Evolutionary conservation across 495 filamentous ascomycete species (phyloP), one percentile per base, ranked within the genome.

Genomic region (Podospora australis): DNA sequence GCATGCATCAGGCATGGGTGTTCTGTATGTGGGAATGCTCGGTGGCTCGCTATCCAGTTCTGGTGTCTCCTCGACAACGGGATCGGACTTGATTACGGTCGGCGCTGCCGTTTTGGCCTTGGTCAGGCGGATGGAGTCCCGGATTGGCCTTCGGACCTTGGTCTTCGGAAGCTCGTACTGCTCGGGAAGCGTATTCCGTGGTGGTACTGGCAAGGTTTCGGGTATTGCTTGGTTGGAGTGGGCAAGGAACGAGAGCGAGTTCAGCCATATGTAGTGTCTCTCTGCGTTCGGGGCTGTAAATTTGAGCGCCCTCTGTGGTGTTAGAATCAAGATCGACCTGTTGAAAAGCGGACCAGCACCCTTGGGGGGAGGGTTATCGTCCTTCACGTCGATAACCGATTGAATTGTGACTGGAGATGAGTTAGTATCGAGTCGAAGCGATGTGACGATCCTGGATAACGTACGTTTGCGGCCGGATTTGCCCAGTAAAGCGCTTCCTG

Each of bases 401-500:
- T 97, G 90, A 55, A 98, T 97, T 14, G 77, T 78, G 59, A 98
- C 91, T 97, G 60, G 42, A 35, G 26, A 53, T 49, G 13, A 42
- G 65, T 71, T 41, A 66, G 54, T 49, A 39, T 2, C 10, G 0
- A 39, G n/a, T 57, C 30, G 26, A 32, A 13, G 25, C 54, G 42
- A 17, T 13, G 24, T 22, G 32, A 16, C 16, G 19, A 38, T 40
- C 11, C 25, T 23, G 21, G 21, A 22, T 39, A 32, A 72, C 90
- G 82, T 78, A 96, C 91, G 72, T 69, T 98, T 98, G 57, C 92
- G 82, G 24, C 94, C 94, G 70, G 83, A 87, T 75, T 97, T 98
- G 50, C 92, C 92, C 71, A 97, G 74, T 65, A 97, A 69, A 19
- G 92, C 90, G 58, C 80, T 84, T 23, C 87, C 87, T 54, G 83